Base-by-base conservation (phyloP, 2,329 filamentous ascomycete species). In the Cercospora sojina region DNA sequence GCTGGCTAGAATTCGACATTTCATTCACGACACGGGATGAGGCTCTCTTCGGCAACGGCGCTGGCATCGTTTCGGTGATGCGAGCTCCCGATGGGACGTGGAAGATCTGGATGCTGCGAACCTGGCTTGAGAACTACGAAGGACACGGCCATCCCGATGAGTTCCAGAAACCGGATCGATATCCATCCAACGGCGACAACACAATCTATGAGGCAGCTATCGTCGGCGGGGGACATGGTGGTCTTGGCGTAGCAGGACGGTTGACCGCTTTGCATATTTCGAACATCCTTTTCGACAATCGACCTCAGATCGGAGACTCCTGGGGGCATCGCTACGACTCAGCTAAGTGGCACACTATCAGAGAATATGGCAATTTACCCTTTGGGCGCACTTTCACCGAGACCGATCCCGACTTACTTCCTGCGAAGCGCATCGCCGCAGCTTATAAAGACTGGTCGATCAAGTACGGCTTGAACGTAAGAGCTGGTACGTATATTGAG, bases 251-350 rank as follows among this genome's bases (percentile, higher is more conserved):
- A 3, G 81, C 79, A 16, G 82, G 80, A 16, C 77, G 82, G 3
- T 71, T 83, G 13, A 76, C 81, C 67, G 80, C 82, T 43, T 72
- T 84, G 9, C 77, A 78, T 2, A 67, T 83, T 4, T 76, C 76
- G 0, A 78, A 80, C 29, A 72, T 84, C 7, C 75, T 83, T n/a
- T 75, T 84, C 51, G 82, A 84, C 55, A 75, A 77, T 25, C 80
- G 80, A 32, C 72, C 74, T 23, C 70, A 76, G 0, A 76, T 83
- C 4, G 82, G 83, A 1, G 79, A 83, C 62, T 81, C 80, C 53
- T 84, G 82, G 82, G 74, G 75, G 1, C 76, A 79, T 57, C 75
- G 82, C 57, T 84, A 84, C 67, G 79, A 81, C 43, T 80, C 80
- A 20, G 75, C 80, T 8, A 79, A 79, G 12, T 76, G 78, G 29